phyloP scores from a whole-genome alignment of 2,329 filamentous ascomycete species.

The Talaromyces piceae region DNA sequence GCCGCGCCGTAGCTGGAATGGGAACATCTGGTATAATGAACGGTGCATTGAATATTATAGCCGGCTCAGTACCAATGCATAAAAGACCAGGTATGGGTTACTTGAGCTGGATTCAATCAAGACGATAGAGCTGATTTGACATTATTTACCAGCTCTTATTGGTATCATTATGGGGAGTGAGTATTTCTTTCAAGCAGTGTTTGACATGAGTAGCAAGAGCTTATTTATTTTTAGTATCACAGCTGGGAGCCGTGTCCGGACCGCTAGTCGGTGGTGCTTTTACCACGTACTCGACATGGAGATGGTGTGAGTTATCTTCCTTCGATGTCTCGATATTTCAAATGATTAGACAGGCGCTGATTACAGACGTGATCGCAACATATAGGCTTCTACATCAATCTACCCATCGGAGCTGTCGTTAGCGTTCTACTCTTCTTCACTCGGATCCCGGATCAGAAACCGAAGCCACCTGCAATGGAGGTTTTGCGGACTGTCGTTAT shows the following conservation, averaged over 20 bases:
- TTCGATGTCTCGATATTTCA: background rate
- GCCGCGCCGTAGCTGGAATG: conserved; percentile 18
- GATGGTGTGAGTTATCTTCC: conserved; percentile 22
- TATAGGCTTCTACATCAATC: conserved; percentile 33
- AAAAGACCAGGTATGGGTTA: conserved; percentile 12
- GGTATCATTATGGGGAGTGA: conserved; percentile 18
- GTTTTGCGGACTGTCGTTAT: background rate
- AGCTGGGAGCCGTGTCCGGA: conserved; percentile 15
- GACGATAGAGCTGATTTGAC: background rate
- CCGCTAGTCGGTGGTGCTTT: conserved; percentile 38
- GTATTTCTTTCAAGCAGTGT: conserved; percentile 6
- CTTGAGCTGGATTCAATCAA: background rate
- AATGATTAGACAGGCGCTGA: background rate
- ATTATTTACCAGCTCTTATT: conserved; percentile 1
- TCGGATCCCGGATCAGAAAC: conserved; percentile 20
- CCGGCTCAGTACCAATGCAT: conserved; percentile 10
- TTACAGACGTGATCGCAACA: background rate
- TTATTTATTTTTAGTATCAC: conserved; percentile 11
- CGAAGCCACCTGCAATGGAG: conserved; percentile 13
- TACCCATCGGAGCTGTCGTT: conserved; percentile 29
- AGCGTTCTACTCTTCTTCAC: conserved; percentile 24
- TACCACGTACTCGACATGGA: conserved; percentile 32
- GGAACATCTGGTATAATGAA: conserved; percentile 15
- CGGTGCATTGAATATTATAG: conserved; percentile 16
- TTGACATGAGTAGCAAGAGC: background rate